Conservation (phyloP, 2,329 filamentous ascomycete genomes). For the Onygenales sp. region DNA sequence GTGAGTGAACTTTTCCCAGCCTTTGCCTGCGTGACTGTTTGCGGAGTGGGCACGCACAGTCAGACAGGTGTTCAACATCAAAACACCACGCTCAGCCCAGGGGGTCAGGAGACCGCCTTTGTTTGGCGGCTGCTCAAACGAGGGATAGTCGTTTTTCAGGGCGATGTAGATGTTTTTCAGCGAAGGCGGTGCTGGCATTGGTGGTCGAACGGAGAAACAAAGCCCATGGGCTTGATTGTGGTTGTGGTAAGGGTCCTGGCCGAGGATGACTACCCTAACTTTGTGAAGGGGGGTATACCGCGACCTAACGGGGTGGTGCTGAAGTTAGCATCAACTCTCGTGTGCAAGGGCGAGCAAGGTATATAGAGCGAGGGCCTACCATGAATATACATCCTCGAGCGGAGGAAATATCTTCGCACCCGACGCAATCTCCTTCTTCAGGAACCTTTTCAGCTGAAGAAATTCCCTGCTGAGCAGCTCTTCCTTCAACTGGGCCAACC, state of each 20-base stretch:
- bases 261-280: slow-evolving; percentile 87
- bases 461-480: slow-evolving; percentile 74
- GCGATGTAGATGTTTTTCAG: slow-evolving; percentile 89
- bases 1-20: slow-evolving; percentile 92
- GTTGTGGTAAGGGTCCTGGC: slow-evolving; percentile 97
- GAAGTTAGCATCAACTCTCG: slow-evolving; percentile 6
- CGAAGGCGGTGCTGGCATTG: slow-evolving; percentile 78
- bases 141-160: slow-evolving; percentile 78
- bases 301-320: slow-evolving; percentile 56
- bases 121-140: slow-evolving; percentile 65
- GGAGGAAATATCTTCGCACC: slow-evolving; percentile 82
- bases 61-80: slow-evolving; percentile 89
- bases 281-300: slow-evolving; percentile 79
- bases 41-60: slow-evolving; percentile 86
- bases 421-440: slow-evolving; percentile 64
- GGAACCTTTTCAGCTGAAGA: slow-evolving; percentile 75
- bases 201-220: slow-evolving; percentile 87
- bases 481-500: slow-evolving; percentile 81
- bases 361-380: slow-evolving; percentile 46
- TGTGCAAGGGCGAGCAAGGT: slow-evolving; percentile 6
- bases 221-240: slow-evolving; percentile 91
- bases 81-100: slow-evolving; percentile 87
- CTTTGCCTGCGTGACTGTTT: slow-evolving; percentile 73
- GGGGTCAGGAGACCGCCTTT: slow-evolving; percentile 76
- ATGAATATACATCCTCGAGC: slow-evolving; percentile 82